These are phyloP conservation scores for Bromus sterilis DNA, from an alignment of 176 grass and related monocot species.

Conservation along the genomic window DNA sequence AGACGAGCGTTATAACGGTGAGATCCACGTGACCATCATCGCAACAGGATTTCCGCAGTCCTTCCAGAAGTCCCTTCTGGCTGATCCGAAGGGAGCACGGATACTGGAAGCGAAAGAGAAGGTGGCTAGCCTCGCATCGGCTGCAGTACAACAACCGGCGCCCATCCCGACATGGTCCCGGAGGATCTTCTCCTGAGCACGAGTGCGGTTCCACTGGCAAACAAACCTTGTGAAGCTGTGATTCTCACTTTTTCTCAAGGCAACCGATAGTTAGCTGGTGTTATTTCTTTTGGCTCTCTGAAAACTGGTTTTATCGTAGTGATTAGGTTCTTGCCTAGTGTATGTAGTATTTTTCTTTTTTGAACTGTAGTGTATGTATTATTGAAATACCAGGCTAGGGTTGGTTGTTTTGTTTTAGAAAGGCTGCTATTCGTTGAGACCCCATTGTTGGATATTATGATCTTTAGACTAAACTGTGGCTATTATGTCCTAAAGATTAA, in stretches of 20 bases:
- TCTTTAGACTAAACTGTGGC: too few species aligned
- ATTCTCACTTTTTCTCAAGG: not conserved
- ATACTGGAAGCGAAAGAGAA: slow-evolving; percentile 54
- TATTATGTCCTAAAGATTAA: too few species aligned
- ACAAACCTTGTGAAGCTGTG: not conserved
- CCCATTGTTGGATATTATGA: too few species aligned
- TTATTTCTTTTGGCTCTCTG: not conserved
- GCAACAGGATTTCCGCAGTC: slow-evolving; percentile 93
- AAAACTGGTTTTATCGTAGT: not conserved
- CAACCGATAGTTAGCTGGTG: not conserved
- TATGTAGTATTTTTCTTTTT: too few species aligned
- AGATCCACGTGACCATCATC: slow-evolving; percentile 92
- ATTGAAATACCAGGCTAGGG: too few species aligned
- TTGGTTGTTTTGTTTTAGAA: too few species aligned
- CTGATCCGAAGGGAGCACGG: slow-evolving; percentile 59
- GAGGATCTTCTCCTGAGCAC: slow-evolving; percentile 69
- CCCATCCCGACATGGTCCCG: slow-evolving; percentile 38
- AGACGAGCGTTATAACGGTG: slow-evolving; percentile 78
- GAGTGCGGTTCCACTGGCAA: too few species aligned
- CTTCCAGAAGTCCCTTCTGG: slow-evolving; percentile 76
- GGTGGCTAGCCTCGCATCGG: not conserved
- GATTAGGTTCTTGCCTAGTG: not conserved
- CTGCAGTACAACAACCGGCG: slow-evolving; percentile 2
- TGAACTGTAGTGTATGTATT: too few species aligned
- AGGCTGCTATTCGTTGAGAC: too few species aligned